Evolutionary conservation across 2,329 filamentous ascomycete genomes (phyloP), one percentile per base, ranked within the genome.

Genomic region (Scytalidium sp.): DNA sequence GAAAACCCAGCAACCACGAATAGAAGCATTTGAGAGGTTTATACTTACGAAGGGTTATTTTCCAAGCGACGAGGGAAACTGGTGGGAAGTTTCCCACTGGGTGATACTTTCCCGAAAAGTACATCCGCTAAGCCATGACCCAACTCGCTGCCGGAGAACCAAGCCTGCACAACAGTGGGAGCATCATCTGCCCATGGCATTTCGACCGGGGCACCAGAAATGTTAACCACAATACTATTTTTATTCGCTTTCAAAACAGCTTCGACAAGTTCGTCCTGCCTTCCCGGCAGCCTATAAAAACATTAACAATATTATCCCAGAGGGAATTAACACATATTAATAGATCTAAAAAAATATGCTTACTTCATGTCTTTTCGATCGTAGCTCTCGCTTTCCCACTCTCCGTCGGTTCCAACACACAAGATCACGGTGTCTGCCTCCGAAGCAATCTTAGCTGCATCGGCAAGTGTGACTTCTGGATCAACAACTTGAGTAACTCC

Each of bases 311-410:
- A n/a, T n/a, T n/a, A n/a, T n/a, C n/a, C n/a, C n/a, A n/a, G n/a
- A n/a, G n/a, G n/a, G n/a, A n/a, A n/a, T n/a, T n/a, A n/a, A n/a
- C n/a, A n/a, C n/a, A n/a, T n/a, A n/a, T n/a, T n/a, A n/a, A n/a
- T n/a, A n/a, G n/a, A n/a, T n/a, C n/a, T n/a, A n/a, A n/a, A n/a
- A n/a, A n/a, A n/a, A n/a, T n/a, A n/a, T n/a, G n/a, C n/a, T n/a
- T n/a, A n/a, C n/a, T 85, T 87, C 63, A 95, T 80, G 65, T 87
- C 87, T 58, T 85, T 86, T 29, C 90, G 83, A 68, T 95, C 90
- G 40, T 80, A 49, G 7, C 49, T 45, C 27, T 51, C 49, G 27
- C 32, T 43, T 41, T 51, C 49, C 25, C 41, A 51, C 22, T 51
- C 64, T 10, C 56, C 52, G 25, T 46, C 43, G 19, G 41, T 48